Percentiles rank a stretch among this genome's conserved stretches.
Conservation (phyloP, 306 rosid genomes). For the Sicyos baderoa region DNA sequence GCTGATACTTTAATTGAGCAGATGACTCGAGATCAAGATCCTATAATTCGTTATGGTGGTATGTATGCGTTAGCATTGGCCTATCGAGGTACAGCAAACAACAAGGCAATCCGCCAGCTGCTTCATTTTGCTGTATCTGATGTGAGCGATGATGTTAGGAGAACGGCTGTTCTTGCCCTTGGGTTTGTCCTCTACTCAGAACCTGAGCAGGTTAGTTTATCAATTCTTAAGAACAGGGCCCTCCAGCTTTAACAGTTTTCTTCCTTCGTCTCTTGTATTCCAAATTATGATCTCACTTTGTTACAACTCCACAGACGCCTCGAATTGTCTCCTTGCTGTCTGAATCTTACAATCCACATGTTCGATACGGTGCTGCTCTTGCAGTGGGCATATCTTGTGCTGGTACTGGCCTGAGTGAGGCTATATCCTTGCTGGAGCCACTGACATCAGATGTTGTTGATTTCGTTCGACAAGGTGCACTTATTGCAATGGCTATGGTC, state of each 20-base stretch:
- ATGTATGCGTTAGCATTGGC: slow-evolving; percentile 98
- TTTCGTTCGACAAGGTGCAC: slow-evolving; percentile 98
- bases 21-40: slow-evolving; percentile 97
- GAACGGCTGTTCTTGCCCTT: slow-evolving; percentile 96
- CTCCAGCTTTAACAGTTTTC: slow-evolving; percentile 1
- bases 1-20: slow-evolving; percentile 96
- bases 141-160: slow-evolving; percentile 96
- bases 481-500: slow-evolving; percentile 99
- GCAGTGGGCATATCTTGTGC: slow-evolving; percentile 99
- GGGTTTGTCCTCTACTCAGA: slow-evolving; percentile 97
- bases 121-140: slow-evolving; percentile 97
- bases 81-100: slow-evolving; percentile 90
- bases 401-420: slow-evolving; percentile 96
- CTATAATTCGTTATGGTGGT: slow-evolving; percentile 92
- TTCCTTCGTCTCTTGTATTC: not conserved
- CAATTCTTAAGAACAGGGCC: too few relatives aligned
- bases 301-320: slow-evolving; percentile 71
- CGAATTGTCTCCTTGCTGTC: slow-evolving; percentile 87
- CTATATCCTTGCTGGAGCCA: slow-evolving; percentile 92
- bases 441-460: slow-evolving; percentile 95
- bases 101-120: slow-evolving; percentile 89
- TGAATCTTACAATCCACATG: slow-evolving; percentile 95
- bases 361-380: slow-evolving; percentile 96
- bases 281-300: slow-evolving; percentile 8
- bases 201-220: slow-evolving; percentile 98